These are phyloP conservation scores for Crithidia thermophila DNA, from an alignment of 208 protist species.

Conservation along the genomic window DNA sequence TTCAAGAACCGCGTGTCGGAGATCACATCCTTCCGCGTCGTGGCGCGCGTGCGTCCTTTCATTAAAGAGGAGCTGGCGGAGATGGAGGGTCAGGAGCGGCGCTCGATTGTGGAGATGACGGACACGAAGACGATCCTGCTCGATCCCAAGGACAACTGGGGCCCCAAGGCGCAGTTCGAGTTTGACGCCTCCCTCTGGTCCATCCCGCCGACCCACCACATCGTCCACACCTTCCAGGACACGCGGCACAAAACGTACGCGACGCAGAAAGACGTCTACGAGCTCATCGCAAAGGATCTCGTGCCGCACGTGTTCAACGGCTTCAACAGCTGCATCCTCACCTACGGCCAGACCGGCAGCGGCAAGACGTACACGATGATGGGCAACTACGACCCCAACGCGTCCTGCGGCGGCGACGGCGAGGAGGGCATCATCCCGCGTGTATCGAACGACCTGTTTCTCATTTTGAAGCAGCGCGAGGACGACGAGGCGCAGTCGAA, in stretches of 20 bases:
- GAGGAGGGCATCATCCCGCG: slow-evolving; percentile 92
- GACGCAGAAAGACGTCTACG: slow-evolving; percentile 91
- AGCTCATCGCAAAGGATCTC: slow-evolving; percentile 89
- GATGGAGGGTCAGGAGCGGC: slow-evolving; percentile 83
- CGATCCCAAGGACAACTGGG: slow-evolving; percentile 84
- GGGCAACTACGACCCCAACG: slow-evolving; percentile 80
- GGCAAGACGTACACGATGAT: slow-evolving; percentile 95
- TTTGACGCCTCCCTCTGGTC: slow-evolving; percentile 92
- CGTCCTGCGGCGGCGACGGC: slow-evolving; percentile 71
- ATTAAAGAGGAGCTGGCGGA: slow-evolving; percentile 88
- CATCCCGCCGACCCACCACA: slow-evolving; percentile 81
- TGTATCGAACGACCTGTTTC: slow-evolving; percentile 91
- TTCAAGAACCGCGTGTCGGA: slow-evolving; percentile 83
- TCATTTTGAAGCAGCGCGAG: slow-evolving; percentile 56
- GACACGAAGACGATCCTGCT: slow-evolving; percentile 88
- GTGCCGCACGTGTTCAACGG: slow-evolving; percentile 93
- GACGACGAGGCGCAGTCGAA: slow-evolving; percentile 38
- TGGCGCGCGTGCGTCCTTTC: slow-evolving; percentile 86
- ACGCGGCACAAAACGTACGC: slow-evolving; percentile 72
- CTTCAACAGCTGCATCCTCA: slow-evolving; percentile 93
- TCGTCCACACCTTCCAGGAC: slow-evolving; percentile 87
- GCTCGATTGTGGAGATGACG: slow-evolving; percentile 90
- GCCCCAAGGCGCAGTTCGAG: slow-evolving; percentile 89
- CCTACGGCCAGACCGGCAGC: slow-evolving; percentile 93
- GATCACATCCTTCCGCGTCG: slow-evolving; percentile 89